Base-by-base conservation (phyloP, 257 asterid species). In the Jacaranda mimosifolia region DNA sequence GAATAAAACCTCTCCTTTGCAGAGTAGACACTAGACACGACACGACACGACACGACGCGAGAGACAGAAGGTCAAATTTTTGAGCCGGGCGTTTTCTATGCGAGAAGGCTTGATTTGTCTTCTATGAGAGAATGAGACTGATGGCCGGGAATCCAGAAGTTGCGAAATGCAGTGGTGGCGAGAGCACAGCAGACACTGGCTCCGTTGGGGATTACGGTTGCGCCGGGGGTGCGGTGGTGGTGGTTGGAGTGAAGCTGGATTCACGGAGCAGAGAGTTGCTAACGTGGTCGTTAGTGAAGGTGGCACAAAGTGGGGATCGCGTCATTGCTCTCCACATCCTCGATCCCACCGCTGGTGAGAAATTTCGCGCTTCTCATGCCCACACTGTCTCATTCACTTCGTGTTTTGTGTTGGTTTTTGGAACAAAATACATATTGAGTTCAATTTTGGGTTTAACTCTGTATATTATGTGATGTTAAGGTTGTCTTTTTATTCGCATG, bases 231-330 rank as follows among this genome's bases (percentile, higher is more conserved):
- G 86, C 86, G 56, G 89, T 87, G 82, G 94, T 92, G 83, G 93
- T 89, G 75, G 97, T 92, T 21, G 97, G 92, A 72, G 97, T 92
- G 83, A 88, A 84, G 84, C 78, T 89, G 65, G 97, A 94, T 81
- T 76, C 88, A 0, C 85, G 89, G 78, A 94, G 97, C 69, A 92
- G 79, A 58, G 97, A 94, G 90, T 71, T 92, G 84, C 87, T 94
- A 66, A 94, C 97, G 21, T 94, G 97, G 97, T 92, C 97, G 57
- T 78, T 92, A 70, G 94, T 94, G 63, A 94, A 94, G 84, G 87
- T 90, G 46, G 97, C 98, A 73, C 83, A 83, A 82, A 77, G 86
- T 51, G 98, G 97, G 63, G 97, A 94, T 84, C 93, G 88, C 21
- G 91, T 94, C 70, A 77, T 94, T 84, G 98, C 97, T 73, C 82